Percentiles rank a stretch among this genome's conserved stretches.
phyloP scores from a whole-genome alignment of 164 flowering plant genomes.

The Nymphaea colorata region DNA sequence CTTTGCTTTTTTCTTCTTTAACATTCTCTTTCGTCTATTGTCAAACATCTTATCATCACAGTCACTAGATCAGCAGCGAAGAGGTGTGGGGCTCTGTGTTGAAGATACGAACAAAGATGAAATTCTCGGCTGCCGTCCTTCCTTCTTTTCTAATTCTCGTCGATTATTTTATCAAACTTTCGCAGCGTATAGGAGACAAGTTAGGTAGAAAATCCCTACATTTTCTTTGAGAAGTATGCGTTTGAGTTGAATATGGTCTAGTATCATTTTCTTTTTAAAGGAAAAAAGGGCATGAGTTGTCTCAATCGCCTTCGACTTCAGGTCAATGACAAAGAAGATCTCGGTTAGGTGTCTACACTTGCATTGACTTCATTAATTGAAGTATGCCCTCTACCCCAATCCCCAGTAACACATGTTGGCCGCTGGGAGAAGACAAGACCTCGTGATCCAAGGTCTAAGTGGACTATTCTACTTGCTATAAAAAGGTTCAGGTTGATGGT shows the following conservation, averaged over 20 bases:
- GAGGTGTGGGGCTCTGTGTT: background rate
- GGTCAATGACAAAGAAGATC: background rate
- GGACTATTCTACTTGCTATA: too few relatives aligned
- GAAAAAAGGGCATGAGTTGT: background rate
- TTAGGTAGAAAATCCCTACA: background rate
- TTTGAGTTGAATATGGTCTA: background rate
- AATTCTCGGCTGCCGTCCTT: too few relatives aligned
- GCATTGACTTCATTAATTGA: background rate
- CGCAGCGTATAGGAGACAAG: too few relatives aligned
- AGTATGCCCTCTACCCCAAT: background rate
- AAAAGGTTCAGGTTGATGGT: background rate
- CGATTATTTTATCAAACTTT: too few relatives aligned
- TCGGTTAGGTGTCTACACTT: background rate
- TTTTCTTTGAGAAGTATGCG: background rate
- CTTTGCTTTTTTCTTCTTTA: background rate
- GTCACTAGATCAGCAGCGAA: background rate
- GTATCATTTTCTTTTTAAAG: background rate
- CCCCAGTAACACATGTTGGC: background rate
- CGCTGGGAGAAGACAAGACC: background rate
- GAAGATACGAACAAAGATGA: background rate
- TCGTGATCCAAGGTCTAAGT: too few relatives aligned
- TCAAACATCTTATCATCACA: background rate
- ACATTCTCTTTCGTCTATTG: background rate
- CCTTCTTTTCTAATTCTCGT: too few relatives aligned
- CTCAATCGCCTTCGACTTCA: background rate